Evolutionary conservation across 208 protist species (phyloP).

Genomic region (Porcisia deanei): DNA sequence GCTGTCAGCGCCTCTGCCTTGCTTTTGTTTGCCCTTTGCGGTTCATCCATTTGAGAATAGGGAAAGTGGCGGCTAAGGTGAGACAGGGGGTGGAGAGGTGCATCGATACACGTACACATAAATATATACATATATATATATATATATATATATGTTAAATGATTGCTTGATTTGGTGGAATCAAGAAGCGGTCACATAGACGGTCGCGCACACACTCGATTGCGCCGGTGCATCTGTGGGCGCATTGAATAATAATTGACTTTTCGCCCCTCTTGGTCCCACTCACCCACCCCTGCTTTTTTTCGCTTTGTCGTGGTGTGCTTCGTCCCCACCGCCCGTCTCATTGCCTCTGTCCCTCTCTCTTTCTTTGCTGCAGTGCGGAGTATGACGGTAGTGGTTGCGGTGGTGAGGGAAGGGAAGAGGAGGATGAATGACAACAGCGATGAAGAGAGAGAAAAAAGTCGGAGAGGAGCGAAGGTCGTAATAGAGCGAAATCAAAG

Average conservation of each 20-base stretch:
- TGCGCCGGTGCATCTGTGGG: not conserved
- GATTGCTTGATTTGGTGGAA: not conserved
- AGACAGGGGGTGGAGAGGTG: too few species aligned
- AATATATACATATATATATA: not conserved
- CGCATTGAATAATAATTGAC: not conserved
- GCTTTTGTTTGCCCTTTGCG: too few species aligned
- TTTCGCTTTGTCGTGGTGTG: not conserved
- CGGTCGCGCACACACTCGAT: not conserved
- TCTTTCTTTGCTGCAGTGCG: not conserved
- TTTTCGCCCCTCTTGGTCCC: too few species aligned
- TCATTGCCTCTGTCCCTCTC: not conserved
- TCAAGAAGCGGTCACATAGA: not conserved
- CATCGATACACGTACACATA: too few species aligned
- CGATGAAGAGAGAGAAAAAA: not conserved
- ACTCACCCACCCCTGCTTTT: not conserved
- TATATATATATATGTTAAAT: not conserved
- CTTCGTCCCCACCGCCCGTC: not conserved
- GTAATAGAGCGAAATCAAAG: slow-evolving; percentile 2
- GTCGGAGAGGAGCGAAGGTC: too few species aligned
- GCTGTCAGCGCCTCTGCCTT: too few species aligned
- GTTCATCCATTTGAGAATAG: too few species aligned
- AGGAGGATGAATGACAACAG: not conserved
- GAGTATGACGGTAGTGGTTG: not conserved
- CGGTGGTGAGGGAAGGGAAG: not conserved
- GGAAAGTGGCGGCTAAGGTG: too few species aligned